Conservation (phyloP, 2,329 filamentous ascomycete genomes). For the Colletotrichum sp. region DNA sequence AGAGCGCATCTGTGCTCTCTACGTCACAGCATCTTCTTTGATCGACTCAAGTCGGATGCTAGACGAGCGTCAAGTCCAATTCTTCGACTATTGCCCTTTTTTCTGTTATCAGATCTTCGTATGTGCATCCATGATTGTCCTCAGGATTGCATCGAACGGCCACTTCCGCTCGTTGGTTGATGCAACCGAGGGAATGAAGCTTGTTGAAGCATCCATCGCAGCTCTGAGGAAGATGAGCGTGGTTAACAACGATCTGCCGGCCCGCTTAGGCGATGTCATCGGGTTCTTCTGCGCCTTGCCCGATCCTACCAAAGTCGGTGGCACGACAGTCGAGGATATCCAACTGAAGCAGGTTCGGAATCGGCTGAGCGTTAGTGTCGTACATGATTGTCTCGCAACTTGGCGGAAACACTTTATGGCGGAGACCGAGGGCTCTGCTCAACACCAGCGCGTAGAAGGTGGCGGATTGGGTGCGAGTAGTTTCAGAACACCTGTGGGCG, state of each 20-base stretch:
- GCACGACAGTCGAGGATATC: not conserved
- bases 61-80: not conserved
- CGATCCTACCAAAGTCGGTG: not conserved
- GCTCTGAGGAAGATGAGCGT: not conserved
- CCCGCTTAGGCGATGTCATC: not conserved
- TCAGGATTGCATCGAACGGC: not conserved
- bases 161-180: not conserved
- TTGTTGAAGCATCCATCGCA: not conserved
- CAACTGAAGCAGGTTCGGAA: not conserved
- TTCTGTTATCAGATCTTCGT: conserved; percentile 1
- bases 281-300: not conserved
- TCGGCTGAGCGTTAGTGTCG: not conserved
- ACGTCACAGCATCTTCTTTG: not conserved
- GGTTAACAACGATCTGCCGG: not conserved
- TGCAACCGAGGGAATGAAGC: not conserved
- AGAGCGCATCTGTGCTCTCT: not conserved
- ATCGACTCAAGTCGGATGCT: not conserved
- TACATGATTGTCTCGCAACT: not conserved
- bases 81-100: not conserved
- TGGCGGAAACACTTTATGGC: not conserved
- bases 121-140: not conserved
- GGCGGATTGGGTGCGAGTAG: not conserved
- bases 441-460: not conserved
- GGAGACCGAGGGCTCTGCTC: not conserved
- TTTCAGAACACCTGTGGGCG: not conserved